A percentile compares a stretch with the other conserved stretches of the same genome.
Conservation (phyloP, 805 yeast genomes). For the Cyberlindnera mississippiensis region DNA sequence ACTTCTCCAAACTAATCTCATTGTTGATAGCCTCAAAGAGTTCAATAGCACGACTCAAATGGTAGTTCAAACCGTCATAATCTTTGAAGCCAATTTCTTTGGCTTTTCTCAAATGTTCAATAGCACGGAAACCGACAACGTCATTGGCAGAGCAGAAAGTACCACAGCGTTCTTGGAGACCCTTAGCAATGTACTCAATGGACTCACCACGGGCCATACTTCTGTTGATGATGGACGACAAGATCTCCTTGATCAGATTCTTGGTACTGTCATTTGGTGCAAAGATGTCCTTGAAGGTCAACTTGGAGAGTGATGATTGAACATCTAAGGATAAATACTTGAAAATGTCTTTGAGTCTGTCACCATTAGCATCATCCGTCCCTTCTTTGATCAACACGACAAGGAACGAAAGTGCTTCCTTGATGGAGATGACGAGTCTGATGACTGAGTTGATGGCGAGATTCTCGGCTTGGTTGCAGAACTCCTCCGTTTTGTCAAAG, state of each 20-base stretch:
- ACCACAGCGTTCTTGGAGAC: conserved; percentile 89
- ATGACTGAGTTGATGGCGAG: conserved; percentile 78
- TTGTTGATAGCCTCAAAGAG: conserved; percentile 78
- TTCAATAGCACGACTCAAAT: conserved; percentile 66
- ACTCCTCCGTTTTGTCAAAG: conserved; percentile 46
- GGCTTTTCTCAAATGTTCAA: conserved; percentile 87
- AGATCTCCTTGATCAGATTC: conserved; percentile 73
- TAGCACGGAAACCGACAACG: conserved; percentile 88
- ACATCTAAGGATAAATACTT: conserved; percentile 63
- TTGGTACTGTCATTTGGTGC: conserved; percentile 55
- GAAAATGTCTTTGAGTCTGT: conserved; percentile 55
- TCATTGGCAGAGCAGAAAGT: conserved; percentile 93
- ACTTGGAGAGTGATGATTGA: conserved; percentile 60
- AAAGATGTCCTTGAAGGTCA: conserved; percentile 74
- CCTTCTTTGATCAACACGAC: conserved; percentile 76
- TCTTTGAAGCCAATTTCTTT: conserved; percentile 70
- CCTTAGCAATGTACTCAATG: conserved; percentile 82
- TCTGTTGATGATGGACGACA: conserved; percentile 84
- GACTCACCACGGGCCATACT: conserved; percentile 90
- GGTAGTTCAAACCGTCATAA: conserved; percentile 63
- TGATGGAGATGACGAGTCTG: conserved; percentile 69
- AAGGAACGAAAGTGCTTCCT: conserved; percentile 87
- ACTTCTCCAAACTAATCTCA: conserved; percentile 69
- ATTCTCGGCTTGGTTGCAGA: conserved; percentile 84
- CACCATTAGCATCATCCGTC: conserved; percentile 33